These are phyloP conservation scores for Nakaseomyces uthaithaninus DNA, from an alignment of 1,139 yeast genomes.

Conservation along the genomic window DNA sequence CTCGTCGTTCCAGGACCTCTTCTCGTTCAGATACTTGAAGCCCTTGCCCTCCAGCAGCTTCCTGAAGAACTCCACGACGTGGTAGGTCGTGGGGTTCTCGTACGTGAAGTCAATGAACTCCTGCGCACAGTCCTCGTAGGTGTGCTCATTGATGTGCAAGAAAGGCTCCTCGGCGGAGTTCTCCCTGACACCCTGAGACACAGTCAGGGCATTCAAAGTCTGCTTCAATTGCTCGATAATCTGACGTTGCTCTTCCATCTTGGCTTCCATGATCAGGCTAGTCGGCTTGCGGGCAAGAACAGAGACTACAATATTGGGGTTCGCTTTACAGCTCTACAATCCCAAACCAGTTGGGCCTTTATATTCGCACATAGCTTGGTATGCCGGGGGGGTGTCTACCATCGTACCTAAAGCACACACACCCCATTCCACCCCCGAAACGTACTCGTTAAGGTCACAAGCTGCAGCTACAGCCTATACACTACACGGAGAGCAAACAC, in stretches of 20 bases:
- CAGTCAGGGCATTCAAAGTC: conserved; percentile 21
- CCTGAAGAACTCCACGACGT: conserved; percentile 43
- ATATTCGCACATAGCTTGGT: no score
- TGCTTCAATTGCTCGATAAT: conserved; percentile 25
- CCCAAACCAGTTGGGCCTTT: no score
- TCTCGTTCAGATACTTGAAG: conserved; percentile 47
- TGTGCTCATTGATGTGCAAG: conserved; percentile 16
- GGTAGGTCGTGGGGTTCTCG: conserved; percentile 54
- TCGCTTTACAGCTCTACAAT: no score
- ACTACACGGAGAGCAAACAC: no score
- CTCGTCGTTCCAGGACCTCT: conserved; percentile 38
- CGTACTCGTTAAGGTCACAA: no score
- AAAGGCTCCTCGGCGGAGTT: conserved; percentile 2
- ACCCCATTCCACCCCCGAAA: no score
- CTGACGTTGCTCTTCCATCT: conserved; percentile 19
- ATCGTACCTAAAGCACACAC: no score
- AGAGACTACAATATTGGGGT: no score
- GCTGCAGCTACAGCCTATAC: no score
- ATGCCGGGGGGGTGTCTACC: no score
- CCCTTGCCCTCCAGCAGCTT: conserved; percentile 42
- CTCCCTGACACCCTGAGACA: background rate
- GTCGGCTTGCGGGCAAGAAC: no score
- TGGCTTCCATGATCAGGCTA: conserved; percentile 2
- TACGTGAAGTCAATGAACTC: conserved; percentile 53
- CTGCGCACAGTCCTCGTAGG: conserved; percentile 37